Conservation (phyloP, 2,329 filamentous ascomycete species). For the Berkeleyomyces basicola region DNA sequence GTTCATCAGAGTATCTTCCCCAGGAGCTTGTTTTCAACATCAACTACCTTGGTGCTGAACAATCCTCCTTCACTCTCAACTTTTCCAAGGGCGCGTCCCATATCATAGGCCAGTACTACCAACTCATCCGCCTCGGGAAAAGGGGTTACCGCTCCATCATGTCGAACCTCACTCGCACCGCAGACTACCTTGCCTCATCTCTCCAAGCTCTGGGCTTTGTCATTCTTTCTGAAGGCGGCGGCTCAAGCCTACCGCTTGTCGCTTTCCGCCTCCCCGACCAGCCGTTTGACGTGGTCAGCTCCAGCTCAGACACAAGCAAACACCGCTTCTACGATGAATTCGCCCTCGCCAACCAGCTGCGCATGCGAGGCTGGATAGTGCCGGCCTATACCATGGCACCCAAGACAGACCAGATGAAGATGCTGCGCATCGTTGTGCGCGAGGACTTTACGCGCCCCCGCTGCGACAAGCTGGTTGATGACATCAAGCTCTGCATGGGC, state of each 20-base stretch:
- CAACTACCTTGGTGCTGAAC: conserved; percentile 93
- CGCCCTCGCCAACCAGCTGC: conserved; percentile 66
- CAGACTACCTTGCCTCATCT: conserved; percentile 66
- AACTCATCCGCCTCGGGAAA: conserved; percentile 87
- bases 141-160: conserved; percentile 85
- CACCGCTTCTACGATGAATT: conserved; percentile 57
- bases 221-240: conserved; percentile 69
- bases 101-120: conserved; percentile 94
- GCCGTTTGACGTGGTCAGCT: conserved; percentile 24
- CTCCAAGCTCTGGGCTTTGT: conserved; percentile 65
- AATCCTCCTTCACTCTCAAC: conserved; percentile 91
- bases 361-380: conserved; percentile 79
- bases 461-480: conserved; percentile 60
- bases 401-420: conserved; percentile 65
- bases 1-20: conserved; percentile 65
- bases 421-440: conserved; percentile 81
- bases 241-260: conserved; percentile 71
- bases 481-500: conserved; percentile 62
- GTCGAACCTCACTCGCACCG: conserved; percentile 77
- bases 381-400: conserved; percentile 97
- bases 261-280: conserved; percentile 60
- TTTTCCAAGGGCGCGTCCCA: conserved; percentile 92
- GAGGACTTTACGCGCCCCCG: conserved; percentile 78
- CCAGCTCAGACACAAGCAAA: conserved; percentile 20
- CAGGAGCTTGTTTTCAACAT: conserved; percentile 96